Conservation (phyloP, 441 rosid species). For the Macaranga tanarius region DNA sequence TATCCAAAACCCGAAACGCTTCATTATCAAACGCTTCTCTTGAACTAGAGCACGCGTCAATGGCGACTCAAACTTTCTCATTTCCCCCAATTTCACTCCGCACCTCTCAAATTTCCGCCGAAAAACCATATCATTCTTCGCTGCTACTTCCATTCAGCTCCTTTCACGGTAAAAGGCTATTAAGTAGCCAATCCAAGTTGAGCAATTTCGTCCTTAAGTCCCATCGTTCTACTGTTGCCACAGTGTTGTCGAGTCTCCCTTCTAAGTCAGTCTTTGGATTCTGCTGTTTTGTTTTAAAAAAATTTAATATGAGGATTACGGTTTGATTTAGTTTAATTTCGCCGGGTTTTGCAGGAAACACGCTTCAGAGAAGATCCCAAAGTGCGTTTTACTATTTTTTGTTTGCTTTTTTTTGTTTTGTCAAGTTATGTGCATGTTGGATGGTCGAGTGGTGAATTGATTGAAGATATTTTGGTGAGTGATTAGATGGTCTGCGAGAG, state of each 20-base stretch:
- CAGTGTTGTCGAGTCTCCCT: slow-evolving; percentile 60
- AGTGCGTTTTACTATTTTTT: slow-evolving; percentile 42
- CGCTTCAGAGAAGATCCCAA: slow-evolving; percentile 50
- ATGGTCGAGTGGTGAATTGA: background rate
- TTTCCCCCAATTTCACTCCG: slow-evolving; percentile 43
- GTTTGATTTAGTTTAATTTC: slow-evolving; percentile 4
- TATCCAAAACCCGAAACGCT: too few relatives aligned
- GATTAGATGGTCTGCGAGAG: slow-evolving; percentile 90
- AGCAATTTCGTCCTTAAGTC: slow-evolving; percentile 30
- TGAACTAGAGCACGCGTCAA: slow-evolving; percentile 15
- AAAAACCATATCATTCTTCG: slow-evolving; percentile 24
- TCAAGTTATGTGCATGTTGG: background rate
- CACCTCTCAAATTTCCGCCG: slow-evolving; percentile 26
- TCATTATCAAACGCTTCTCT: background rate
- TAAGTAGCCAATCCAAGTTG: slow-evolving; percentile 30
- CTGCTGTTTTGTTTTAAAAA: background rate
- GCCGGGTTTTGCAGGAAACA: slow-evolving; percentile 48
- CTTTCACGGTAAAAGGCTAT: slow-evolving; percentile 43
- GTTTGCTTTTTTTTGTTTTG: background rate
- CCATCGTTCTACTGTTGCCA: slow-evolving; percentile 37
- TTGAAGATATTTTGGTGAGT: slow-evolving; percentile 18
- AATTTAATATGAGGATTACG: background rate
- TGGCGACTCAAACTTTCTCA: slow-evolving; percentile 58
- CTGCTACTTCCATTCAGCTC: slow-evolving; percentile 32
- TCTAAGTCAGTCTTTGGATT: slow-evolving; percentile 39